Percentiles rank a stretch among this genome's conserved stretches.
Conservation (phyloP, 2,329 filamentous ascomycete species). For the Juglanconis oblonga region DNA sequence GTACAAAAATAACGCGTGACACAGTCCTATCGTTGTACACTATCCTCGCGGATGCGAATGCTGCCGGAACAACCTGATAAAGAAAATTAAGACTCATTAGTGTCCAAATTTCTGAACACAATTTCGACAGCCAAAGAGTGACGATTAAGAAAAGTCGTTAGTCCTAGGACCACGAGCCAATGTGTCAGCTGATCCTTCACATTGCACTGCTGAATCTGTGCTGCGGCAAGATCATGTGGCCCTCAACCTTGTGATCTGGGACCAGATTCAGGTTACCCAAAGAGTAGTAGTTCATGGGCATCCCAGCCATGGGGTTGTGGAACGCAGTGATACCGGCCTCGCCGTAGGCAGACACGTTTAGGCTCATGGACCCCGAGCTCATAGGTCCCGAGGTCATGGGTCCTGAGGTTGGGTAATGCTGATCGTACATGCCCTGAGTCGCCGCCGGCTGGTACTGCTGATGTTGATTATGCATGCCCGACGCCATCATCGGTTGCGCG, state of each 20-base stretch:
- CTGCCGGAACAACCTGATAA: neutral
- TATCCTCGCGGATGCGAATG: neutral
- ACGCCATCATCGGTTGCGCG: conserved; percentile 9
- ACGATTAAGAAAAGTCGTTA: too few relatives aligned
- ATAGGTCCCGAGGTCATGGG: too few relatives aligned
- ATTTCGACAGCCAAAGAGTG: too few relatives aligned
- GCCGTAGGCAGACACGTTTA: neutral
- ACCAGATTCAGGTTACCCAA: neutral
- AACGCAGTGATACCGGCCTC: neutral
- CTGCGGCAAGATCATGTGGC: neutral
- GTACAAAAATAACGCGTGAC: too few relatives aligned
- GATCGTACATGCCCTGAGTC: conserved; percentile 10
- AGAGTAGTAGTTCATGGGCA: neutral
- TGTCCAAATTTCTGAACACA: neutral
- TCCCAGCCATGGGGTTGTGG: neutral
- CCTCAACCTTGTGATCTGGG: neutral
- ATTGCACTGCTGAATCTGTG: neutral
- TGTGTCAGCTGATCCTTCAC: neutral
- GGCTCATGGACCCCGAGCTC: neutral
- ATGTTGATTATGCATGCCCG: conserved; percentile 7
- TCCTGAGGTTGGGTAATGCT: conserved; percentile 5
- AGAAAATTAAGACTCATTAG: neutral
- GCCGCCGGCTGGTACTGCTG: conserved; percentile 9
- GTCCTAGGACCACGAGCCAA: too few relatives aligned
- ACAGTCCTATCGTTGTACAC: too few relatives aligned